Percentiles rank a stretch among this genome's conserved stretches.
Conservation (phyloP, 202 grass and related monocot genomes). For the Dendrocalamus latiflorus region DNA sequence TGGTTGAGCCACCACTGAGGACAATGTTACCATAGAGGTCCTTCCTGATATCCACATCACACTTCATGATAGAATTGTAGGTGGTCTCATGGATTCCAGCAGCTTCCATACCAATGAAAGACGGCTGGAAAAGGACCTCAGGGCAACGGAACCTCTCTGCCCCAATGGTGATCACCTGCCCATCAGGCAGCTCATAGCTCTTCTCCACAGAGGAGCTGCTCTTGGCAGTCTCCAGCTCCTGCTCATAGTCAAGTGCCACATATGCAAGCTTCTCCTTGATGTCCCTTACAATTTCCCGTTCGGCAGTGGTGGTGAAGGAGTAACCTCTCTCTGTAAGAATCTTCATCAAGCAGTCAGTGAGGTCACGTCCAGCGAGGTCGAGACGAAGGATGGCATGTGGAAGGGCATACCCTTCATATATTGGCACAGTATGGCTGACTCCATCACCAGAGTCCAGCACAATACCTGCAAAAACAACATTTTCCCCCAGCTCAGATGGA, state of each 20-base stretch:
- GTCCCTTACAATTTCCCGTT: slow-evolving; percentile 78
- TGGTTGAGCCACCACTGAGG: slow-evolving; percentile 76
- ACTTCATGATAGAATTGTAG: slow-evolving; percentile 85
- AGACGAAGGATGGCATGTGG: slow-evolving; percentile 72
- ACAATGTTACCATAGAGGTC: slow-evolving; percentile 76
- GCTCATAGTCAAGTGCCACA: slow-evolving; percentile 63
- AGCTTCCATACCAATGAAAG: slow-evolving; percentile 63
- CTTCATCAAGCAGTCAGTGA: slow-evolving; percentile 69
- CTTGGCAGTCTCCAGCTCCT: slow-evolving; percentile 58
- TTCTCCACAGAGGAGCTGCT: slow-evolving; percentile 59
- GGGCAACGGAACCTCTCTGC: slow-evolving; percentile 76
- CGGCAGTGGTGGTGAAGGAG: slow-evolving; percentile 69
- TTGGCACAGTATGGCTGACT: slow-evolving; percentile 75
- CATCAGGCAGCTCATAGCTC: slow-evolving; percentile 73
- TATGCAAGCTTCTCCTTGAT: slow-evolving; percentile 83
- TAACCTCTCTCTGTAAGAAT: slow-evolving; percentile 72
- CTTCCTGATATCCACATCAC: slow-evolving; percentile 81
- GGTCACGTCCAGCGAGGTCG: slow-evolving; percentile 62
- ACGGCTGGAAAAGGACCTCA: slow-evolving; percentile 82
- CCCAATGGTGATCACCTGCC: slow-evolving; percentile 74
- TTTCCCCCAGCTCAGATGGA: background rate
- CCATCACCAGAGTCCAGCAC: slow-evolving; percentile 78
- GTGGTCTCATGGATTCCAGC: slow-evolving; percentile 71
- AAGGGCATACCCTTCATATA: slow-evolving; percentile 79
- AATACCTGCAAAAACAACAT: slow-evolving; percentile 40